Evolutionary conservation across 306 rosid genomes (phyloP).

Genomic region (Dryas alaskensis): DNA sequence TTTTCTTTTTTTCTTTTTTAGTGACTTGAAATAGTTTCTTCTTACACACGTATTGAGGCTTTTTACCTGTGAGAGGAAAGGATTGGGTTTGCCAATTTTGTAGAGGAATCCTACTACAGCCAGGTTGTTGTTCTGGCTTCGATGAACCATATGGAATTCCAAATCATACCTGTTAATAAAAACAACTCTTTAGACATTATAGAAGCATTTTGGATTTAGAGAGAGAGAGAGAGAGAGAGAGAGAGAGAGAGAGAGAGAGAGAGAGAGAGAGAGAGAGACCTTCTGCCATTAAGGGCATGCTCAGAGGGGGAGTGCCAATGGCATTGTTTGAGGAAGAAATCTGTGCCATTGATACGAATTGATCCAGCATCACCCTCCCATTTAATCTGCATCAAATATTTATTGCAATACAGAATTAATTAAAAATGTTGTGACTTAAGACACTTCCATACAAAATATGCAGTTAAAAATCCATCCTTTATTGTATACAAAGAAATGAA

Average conservation of each 20-base stretch:
- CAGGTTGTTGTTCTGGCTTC: constrained; percentile 22
- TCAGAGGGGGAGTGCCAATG: constrained; percentile 91
- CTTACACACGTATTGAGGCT: too few species aligned
- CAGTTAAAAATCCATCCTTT: background rate
- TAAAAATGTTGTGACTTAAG: too few species aligned
- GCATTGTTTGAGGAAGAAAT: constrained; percentile 49
- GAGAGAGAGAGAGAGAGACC: constrained; percentile 29
- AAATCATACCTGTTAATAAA: constrained; percentile 48
- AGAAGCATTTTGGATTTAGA: background rate
- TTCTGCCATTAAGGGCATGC: constrained; percentile 63
- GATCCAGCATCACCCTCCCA: constrained; percentile 62
- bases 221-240: too few species aligned
- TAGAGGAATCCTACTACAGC: constrained; percentile 60
- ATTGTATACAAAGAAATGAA: background rate
- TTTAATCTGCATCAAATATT: constrained; percentile 34
- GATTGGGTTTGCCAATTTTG: constrained; percentile 49
- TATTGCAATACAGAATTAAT: too few species aligned
- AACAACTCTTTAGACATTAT: background rate
- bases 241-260: background rate
- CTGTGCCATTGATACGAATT: constrained; percentile 46
- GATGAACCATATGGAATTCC: constrained; percentile 79
- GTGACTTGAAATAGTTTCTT: too few species aligned
- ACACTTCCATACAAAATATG: background rate
- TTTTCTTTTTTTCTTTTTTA: too few species aligned
- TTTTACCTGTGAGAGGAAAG: constrained; percentile 49